These are phyloP conservation scores for Trichoderma atrobrunneum DNA, from an alignment of 2,329 filamentous ascomycete species.

Conservation along the genomic window DNA sequence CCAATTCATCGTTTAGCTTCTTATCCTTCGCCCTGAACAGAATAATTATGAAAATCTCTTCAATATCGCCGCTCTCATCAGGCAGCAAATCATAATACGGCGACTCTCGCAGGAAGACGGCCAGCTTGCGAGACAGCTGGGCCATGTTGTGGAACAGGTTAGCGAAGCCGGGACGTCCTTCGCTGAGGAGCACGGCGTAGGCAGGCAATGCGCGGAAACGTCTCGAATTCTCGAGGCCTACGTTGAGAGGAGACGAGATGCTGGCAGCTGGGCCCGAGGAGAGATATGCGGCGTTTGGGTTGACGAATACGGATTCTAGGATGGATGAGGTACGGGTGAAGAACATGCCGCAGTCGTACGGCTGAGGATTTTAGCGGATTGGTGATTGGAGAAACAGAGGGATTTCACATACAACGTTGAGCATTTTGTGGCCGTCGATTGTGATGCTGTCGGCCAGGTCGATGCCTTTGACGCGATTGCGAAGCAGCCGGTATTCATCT, in stretches of 20 bases:
- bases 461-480: constrained; percentile 56
- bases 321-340: constrained; percentile 63
- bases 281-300: constrained; percentile 84
- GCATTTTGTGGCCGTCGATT: constrained; percentile 83
- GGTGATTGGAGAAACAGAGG: not conserved
- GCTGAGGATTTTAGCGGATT: constrained; percentile 40
- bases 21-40: constrained; percentile 70
- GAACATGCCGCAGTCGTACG: constrained; percentile 92
- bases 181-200: constrained; percentile 74
- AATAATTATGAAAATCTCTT: constrained; percentile 62
- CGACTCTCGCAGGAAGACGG: constrained; percentile 59
- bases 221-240: constrained; percentile 86
- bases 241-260: constrained; percentile 80
- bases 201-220: constrained; percentile 88
- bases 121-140: constrained; percentile 64
- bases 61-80: constrained; percentile 40
- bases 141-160: constrained; percentile 72
- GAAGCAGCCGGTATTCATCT: constrained; percentile 55
- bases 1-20: constrained; percentile 62
- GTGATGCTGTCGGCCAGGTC: constrained; percentile 86
- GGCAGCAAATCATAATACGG: constrained; percentile 67
- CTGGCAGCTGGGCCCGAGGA: constrained; percentile 36
- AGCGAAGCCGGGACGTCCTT: constrained; percentile 67
- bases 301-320: constrained; percentile 66
- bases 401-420: constrained; percentile 68